A percentile compares a stretch with the other conserved stretches of the same genome.
Conservation (phyloP, 75 land plant species). For the Cunninghamia lanceolata region DNA sequence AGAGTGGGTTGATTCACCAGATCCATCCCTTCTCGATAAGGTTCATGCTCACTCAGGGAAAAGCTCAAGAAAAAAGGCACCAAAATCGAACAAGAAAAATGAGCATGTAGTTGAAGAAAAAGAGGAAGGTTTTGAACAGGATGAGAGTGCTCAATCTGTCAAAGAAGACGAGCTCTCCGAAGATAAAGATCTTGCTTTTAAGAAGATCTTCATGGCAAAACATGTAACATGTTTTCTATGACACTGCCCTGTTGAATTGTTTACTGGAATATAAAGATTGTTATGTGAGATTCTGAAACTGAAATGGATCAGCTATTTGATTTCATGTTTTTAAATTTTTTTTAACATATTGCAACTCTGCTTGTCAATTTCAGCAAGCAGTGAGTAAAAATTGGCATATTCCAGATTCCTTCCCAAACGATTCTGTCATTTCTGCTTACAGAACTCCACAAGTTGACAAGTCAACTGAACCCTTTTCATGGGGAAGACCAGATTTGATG, state of each 20-base stretch:
- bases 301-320: background rate
- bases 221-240: slow-evolving; percentile 51
- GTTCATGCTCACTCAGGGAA: slow-evolving; percentile 21
- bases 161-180: slow-evolving; percentile 11
- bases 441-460: slow-evolving; percentile 79
- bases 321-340: background rate
- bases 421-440: slow-evolving; percentile 77
- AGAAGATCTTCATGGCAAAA: slow-evolving; percentile 76
- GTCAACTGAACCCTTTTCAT: slow-evolving; percentile 80
- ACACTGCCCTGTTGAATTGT: background rate
- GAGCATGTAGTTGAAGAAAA: slow-evolving; percentile 10
- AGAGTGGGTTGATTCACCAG: slow-evolving; percentile 94
- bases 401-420: slow-evolving; percentile 90
- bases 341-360: background rate
- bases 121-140: background rate
- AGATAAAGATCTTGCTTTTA: slow-evolving; percentile 20
- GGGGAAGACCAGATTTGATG: slow-evolving; percentile 89
- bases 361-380: slow-evolving; percentile 62
- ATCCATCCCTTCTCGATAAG: slow-evolving; percentile 64
- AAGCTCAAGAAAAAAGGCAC: slow-evolving; percentile 26
- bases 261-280: background rate
- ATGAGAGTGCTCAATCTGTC: background rate
- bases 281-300: background rate
- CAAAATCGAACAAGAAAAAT: slow-evolving; percentile 14
- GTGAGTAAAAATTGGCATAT: slow-evolving; percentile 98